These are phyloP conservation scores for Pseudognaphalium luteoalbum DNA, from an alignment of 129 eudicot genomes.

Conservation along the genomic window DNA sequence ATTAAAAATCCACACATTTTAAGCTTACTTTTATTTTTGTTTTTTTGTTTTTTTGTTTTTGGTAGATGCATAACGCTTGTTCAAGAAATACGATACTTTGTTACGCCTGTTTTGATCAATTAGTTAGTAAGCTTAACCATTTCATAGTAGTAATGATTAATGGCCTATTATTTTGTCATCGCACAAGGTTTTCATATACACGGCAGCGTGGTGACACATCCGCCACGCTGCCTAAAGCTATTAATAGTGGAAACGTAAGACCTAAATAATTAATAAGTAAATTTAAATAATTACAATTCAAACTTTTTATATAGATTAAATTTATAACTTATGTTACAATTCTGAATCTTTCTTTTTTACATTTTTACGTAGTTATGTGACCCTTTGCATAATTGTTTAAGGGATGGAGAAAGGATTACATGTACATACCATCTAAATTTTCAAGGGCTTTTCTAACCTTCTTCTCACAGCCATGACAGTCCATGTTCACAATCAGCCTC, in stretches of 20 bases:
- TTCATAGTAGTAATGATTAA: too few species aligned
- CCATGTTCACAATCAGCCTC: slow-evolving; percentile 71
- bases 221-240: neutral
- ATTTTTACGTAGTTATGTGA: too few species aligned
- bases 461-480: slow-evolving; percentile 66
- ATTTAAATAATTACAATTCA: too few species aligned
- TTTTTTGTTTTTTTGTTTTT: too few species aligned
- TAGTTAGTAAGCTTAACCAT: too few species aligned
- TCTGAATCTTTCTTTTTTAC: too few species aligned
- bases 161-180: too few species aligned
- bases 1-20: too few species aligned
- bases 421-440: slow-evolving; percentile 49
- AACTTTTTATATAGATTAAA: too few species aligned
- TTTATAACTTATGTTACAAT: too few species aligned
- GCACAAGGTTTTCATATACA: too few species aligned
- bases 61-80: neutral
- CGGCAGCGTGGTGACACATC: neutral
- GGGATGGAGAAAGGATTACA: neutral
- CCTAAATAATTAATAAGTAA: neutral
- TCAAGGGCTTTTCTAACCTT: slow-evolving; percentile 54
- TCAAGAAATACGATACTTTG: neutral
- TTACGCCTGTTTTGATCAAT: neutral
- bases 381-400: neutral
- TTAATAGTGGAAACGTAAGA: neutral
- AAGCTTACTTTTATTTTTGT: too few species aligned